phyloP scores from a whole-genome alignment of 208 protist species.

The Trypanosoma grayi region DNA sequence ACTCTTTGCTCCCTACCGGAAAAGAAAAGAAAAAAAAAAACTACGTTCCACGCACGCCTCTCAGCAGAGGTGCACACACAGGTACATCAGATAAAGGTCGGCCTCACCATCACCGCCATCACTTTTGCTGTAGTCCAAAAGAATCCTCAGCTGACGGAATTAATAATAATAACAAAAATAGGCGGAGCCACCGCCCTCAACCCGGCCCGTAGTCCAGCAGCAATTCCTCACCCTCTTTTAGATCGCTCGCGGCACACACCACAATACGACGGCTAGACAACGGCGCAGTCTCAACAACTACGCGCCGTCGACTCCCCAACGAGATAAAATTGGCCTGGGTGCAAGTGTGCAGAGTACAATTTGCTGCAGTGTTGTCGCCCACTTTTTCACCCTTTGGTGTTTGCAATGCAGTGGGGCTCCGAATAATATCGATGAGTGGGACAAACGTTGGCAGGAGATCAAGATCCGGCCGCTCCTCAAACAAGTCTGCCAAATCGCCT shows the following conservation, averaged over 20 bases:
- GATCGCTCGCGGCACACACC: constrained; percentile 56
- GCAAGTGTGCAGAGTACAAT: constrained; percentile 80
- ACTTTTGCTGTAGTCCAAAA: too few relatives aligned
- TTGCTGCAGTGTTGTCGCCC: constrained; percentile 16
- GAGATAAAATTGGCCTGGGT: constrained; percentile 73
- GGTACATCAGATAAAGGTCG: neutral
- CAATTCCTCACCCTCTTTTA: constrained; percentile 70
- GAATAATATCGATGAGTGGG: constrained; percentile 73
- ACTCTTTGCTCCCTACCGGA: too few relatives aligned
- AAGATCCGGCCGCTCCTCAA: constrained; percentile 38
- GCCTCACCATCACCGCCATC: neutral
- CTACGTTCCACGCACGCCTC: neutral
- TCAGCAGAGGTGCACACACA: neutral
- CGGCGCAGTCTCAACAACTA: constrained; percentile 52
- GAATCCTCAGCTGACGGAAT: too few relatives aligned
- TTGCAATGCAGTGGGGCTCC: neutral
- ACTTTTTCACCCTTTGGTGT: neutral
- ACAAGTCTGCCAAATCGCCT: constrained; percentile 58
- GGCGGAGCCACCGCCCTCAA: neutral
- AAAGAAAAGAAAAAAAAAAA: neutral
- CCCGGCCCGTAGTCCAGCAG: constrained; percentile 38
- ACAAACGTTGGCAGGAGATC: constrained; percentile 72
- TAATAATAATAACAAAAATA: neutral
- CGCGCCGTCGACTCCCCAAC: constrained; percentile 42
- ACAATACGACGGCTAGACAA: constrained; percentile 61